Evolutionary conservation across 148 eudicot genomes (phyloP), one percentile per base, ranked within the genome.

Genomic region (Diospyros kaki): DNA sequence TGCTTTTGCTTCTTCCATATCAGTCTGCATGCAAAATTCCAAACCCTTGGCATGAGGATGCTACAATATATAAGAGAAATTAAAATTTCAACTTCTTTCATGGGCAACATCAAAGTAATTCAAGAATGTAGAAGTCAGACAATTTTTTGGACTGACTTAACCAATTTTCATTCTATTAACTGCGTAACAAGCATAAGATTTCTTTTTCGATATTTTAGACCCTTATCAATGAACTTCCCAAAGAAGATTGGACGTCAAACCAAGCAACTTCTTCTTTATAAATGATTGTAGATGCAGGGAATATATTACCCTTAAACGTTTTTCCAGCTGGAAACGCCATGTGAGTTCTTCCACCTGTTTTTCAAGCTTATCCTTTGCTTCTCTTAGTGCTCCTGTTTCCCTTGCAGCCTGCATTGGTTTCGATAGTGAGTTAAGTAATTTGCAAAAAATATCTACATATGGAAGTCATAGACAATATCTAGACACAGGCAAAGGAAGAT

Each of bases 301-400:
- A 38, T 17, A 61, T 38, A 18, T 48, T 70, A 96, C 99, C 92
- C 97, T 86, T 69, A 93, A 75, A 14, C 98, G 97, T 72, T 96
- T 96, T 83, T 96, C 99, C 76, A 96, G 83, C 75, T 96, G 98
- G 76, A 96, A 74, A 64, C 98, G 98, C 97, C 95, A 91, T 55
- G 97, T 91, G 38, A 96, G 93, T 75, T 96, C 99, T 81, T 96
- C 98, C 43, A 96, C 86, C 71, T 88, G 89, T 78, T 96, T 96
- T 80, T 96, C 95, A 77, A 93, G 97, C 84, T 96, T 96, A 84
- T 96, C 97, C 81, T 96, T 96, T n/a, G 99, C 99, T 84, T 96
- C 97, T 85, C 86, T 91, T 43, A 96, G 91, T 48, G 95, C 98
- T 74, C 99, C 99, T 48, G 99, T 93, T 71, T 96, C 98, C 86